These are phyloP conservation scores for Colletotrichum sp. DNA, from an alignment of 2,329 filamentous ascomycete species.

Conservation along the genomic window DNA sequence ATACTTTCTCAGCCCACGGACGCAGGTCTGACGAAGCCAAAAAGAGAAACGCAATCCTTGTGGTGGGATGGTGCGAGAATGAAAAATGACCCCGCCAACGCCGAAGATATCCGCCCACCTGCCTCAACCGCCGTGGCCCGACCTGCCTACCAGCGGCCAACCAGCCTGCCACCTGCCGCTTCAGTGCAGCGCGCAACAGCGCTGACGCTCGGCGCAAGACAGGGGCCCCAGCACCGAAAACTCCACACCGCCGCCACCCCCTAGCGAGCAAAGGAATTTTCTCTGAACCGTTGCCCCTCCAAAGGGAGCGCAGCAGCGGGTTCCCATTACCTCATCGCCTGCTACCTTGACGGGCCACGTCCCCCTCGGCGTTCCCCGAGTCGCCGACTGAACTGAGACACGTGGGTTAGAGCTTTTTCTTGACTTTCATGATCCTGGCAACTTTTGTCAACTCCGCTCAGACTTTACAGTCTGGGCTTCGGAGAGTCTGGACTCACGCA, in stretches of 20 bases:
- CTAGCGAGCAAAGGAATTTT: background rate
- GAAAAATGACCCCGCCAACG: constrained; percentile 20
- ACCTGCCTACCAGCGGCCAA: background rate
- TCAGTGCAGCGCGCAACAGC: background rate
- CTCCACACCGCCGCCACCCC: background rate
- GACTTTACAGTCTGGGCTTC: background rate
- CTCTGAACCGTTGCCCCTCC: background rate
- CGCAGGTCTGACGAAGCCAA: background rate
- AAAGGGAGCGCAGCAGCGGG: background rate
- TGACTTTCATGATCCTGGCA: background rate
- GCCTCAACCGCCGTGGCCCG: background rate
- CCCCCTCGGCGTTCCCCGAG: constrained; percentile 1
- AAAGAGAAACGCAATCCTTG: constrained; percentile 19
- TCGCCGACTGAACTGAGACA: background rate
- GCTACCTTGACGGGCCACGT: background rate
- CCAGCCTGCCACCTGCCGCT: background rate
- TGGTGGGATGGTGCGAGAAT: constrained; percentile 20
- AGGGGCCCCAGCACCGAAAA: background rate
- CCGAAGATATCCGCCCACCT: constrained; percentile 20
- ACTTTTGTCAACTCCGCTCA: background rate
- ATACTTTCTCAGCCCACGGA: constrained; percentile 1
- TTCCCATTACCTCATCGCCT: constrained; percentile 15
- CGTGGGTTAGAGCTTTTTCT: background rate
- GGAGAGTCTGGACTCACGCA: too few relatives aligned
- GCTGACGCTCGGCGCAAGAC: background rate